phyloP scores from a whole-genome alignment of 257 asterid species.

The Solanum gracilifrons region DNA sequence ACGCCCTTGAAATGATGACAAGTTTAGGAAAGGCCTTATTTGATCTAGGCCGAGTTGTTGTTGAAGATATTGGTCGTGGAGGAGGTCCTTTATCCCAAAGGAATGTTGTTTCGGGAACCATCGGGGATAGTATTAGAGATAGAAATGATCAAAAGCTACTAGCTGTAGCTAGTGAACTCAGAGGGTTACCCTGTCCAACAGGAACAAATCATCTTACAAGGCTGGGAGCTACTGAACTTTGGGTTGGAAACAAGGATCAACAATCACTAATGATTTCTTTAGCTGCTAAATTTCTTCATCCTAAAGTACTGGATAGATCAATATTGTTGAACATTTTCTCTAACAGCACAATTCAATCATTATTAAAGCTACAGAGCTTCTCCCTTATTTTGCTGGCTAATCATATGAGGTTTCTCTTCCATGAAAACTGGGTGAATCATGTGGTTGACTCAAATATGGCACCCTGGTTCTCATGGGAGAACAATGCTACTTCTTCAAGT shows the following conservation, averaged over 20 bases:
- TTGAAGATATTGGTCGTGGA: slow-evolving; percentile 81
- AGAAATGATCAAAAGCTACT: slow-evolving; percentile 35
- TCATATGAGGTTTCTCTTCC: slow-evolving; percentile 61
- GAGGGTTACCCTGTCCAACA: slow-evolving; percentile 86
- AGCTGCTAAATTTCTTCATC: slow-evolving; percentile 73
- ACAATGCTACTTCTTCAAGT: slow-evolving; percentile 37
- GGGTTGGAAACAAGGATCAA: slow-evolving; percentile 80
- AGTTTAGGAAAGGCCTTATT: slow-evolving; percentile 83
- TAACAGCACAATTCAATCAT: slow-evolving; percentile 38
- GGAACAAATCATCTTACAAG: slow-evolving; percentile 53
- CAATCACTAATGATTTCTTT: slow-evolving; percentile 57
- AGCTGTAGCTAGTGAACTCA: slow-evolving; percentile 49
- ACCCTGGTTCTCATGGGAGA: slow-evolving; percentile 98
- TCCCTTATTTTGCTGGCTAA: slow-evolving; percentile 63
- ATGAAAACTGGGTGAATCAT: slow-evolving; percentile 73
- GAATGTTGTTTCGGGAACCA: slow-evolving; percentile 28
- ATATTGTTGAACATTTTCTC: slow-evolving; percentile 50
- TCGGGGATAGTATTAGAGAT: slow-evolving; percentile 24
- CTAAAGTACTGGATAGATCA: slow-evolving; percentile 76
- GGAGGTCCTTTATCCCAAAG: slow-evolving; percentile 56
- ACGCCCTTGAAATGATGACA: slow-evolving; percentile 88
- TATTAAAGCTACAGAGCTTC: slow-evolving; percentile 63
- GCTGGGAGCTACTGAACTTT: slow-evolving; percentile 61
- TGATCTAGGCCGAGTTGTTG: slow-evolving; percentile 91
- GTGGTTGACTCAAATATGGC: slow-evolving; percentile 52